Percentiles rank a stretch among this genome's conserved stretches.
phyloP scores from a whole-genome alignment of 2,329 filamentous ascomycete species.

The Aureobasidium sp. region DNA sequence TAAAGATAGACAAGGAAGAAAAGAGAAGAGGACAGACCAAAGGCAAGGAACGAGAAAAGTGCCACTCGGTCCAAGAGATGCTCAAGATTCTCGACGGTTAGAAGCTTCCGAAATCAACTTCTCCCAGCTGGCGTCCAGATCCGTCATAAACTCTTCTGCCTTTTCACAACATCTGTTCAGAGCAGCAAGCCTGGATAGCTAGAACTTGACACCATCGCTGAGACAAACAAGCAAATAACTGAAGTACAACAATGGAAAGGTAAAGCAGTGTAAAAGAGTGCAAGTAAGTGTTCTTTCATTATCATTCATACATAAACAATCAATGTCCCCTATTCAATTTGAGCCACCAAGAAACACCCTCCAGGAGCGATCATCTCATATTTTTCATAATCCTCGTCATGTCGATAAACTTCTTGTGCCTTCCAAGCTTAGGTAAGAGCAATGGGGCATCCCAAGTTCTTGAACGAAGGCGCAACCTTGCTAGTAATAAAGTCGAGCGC shows the following conservation, averaged over 20 bases:
- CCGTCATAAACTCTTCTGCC: too few species aligned
- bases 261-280: too few species aligned
- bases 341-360: background rate
- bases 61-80: slow-evolving; percentile 50
- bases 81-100: slow-evolving; percentile 35
- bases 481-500: slow-evolving; percentile 23
- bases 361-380: background rate
- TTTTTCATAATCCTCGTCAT: slow-evolving; percentile 19
- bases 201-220: too few species aligned
- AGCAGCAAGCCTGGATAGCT: too few species aligned
- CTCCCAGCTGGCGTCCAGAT: background rate
- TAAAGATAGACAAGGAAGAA: slow-evolving; percentile 73
- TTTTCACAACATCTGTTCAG: too few species aligned
- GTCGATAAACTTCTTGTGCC: background rate
- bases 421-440: slow-evolving; percentile 15
- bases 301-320: background rate
- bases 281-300: background rate
- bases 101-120: too few species aligned
- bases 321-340: background rate
- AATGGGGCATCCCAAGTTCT: slow-evolving; percentile 30
- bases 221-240: too few species aligned
- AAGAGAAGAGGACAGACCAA: slow-evolving; percentile 51
- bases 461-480: slow-evolving; percentile 24
- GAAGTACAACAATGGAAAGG: too few species aligned
- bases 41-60: slow-evolving; percentile 73